phyloP scores from a whole-genome alignment of 1,284 basidiomycete species.

The Cystobasidium slooffiae region DNA sequence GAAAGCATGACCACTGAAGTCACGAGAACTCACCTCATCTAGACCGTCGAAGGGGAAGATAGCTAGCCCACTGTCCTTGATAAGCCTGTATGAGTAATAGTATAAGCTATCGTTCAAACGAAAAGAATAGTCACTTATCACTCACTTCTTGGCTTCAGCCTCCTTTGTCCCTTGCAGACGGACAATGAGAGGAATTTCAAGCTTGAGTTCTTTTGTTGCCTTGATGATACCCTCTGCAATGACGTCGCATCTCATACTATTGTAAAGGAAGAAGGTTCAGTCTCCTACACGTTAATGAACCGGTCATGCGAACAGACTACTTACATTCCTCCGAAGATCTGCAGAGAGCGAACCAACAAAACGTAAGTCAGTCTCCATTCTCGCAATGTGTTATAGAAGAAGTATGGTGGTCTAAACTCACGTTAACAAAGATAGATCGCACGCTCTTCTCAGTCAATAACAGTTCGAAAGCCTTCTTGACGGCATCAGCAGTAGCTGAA shows the following conservation, averaged over 20 bases:
- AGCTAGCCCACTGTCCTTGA: slow-evolving; percentile 86
- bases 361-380: background rate
- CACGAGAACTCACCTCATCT: slow-evolving; percentile 64
- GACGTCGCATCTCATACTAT: slow-evolving; percentile 95
- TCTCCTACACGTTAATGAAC: background rate
- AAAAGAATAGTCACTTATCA: slow-evolving; percentile 45
- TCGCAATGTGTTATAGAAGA: too few species aligned
- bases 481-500: slow-evolving; percentile 97
- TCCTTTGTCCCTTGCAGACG: slow-evolving; percentile 97
- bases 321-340: slow-evolving; percentile 55
- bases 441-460: slow-evolving; percentile 87
- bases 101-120: slow-evolving; percentile 1
- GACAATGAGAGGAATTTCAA: slow-evolving; percentile 88
- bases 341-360: background rate
- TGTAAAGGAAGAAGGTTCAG: slow-evolving; percentile 63
- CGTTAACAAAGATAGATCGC: slow-evolving; percentile 98
- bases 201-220: slow-evolving; percentile 86
- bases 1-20: too few species aligned
- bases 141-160: slow-evolving; percentile 88
- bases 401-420: slow-evolving; percentile 22
- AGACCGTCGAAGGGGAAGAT: slow-evolving; percentile 86
- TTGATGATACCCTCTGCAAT: slow-evolving; percentile 84
- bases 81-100: slow-evolving; percentile 67
- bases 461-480: slow-evolving; percentile 99
- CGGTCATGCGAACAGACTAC: slow-evolving; percentile 13